Base-by-base conservation (phyloP, 768 basidiomycete species). In the Termitomyces titanicus region DNA sequence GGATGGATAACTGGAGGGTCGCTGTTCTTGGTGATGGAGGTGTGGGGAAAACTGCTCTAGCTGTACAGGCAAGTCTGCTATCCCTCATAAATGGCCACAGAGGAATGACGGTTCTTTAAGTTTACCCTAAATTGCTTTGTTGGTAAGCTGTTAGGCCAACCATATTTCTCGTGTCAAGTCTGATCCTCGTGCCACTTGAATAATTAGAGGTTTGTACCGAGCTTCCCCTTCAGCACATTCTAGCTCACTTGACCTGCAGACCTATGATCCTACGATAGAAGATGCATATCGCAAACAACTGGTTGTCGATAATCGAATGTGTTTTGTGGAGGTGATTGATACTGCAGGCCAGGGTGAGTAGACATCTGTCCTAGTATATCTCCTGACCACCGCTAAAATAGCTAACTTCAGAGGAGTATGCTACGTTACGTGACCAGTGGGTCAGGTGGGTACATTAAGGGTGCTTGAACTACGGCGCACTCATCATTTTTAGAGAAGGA, bases 201-300 rank as follows among this genome's bases (percentile, higher is more conserved):
- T 27, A 27, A 49, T 45, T 67, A 89, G 86, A 89, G 77, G 88
- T 87, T 54, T 47, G 76, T 63, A 37, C 42, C 39, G 29, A 9
- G 20, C 51, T 48, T 24, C 27, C 49, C 47, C 50, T 45, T 47
- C 15, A 48, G 25, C 40, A 47, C 49, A 51, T 27, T 54, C 44
- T 49, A 51, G 56, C 58, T 66, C 43, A 61, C 58, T 52, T 51
- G 12, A 22, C 12, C 25, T 3, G 38, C 54, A 96, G 92, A 93
- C 93, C 50, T 98, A 98, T 72, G 94, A 98, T 76, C 94, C 94
- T 54, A 98, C 94, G 64, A 98, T 98, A 83, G 94, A 98, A 75
- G 94, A 97, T 70, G 94, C 94, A 59, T 97, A 98, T 74, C 83
- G 94, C 65, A 96, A 95, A 71, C 93, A 94, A 69, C 82, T 94